Conservation (phyloP, 306 rosid genomes). For the Mimosa bimucronata region DNA sequence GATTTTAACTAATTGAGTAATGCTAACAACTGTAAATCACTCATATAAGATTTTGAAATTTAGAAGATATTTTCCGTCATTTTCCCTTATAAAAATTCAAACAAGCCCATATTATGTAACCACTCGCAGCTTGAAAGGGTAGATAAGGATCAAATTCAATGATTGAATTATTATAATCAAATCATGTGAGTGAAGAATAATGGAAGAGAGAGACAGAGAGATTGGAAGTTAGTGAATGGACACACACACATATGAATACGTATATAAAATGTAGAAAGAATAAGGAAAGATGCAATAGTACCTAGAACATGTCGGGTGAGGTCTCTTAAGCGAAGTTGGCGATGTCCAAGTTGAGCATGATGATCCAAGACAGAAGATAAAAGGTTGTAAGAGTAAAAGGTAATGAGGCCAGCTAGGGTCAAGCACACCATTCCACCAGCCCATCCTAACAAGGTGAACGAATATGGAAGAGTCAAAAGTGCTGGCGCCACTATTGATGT, state of each 20-base stretch:
- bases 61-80: no score
- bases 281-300: background rate
- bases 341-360: slow-evolving; percentile 71
- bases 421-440: slow-evolving; percentile 75
- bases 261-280: background rate
- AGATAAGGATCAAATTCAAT: background rate
- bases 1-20: no score
- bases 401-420: slow-evolving; percentile 42
- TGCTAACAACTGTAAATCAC: no score
- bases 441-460: slow-evolving; percentile 75
- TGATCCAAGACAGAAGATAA: slow-evolving; percentile 70
- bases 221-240: background rate
- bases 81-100: no score
- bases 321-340: slow-evolving; percentile 75
- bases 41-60: no score
- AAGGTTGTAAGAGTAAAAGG: slow-evolving; percentile 86
- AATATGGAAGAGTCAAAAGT: slow-evolving; percentile 67
- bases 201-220: background rate
- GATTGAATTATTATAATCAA: background rate
- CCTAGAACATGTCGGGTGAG: slow-evolving; percentile 71
- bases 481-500: slow-evolving; percentile 77
- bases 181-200: background rate
- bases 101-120: background rate
- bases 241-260: background rate
- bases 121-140: background rate